These are phyloP conservation scores for Cutaneotrichosporon mucoides DNA, from an alignment of 1,284 basidiomycete genomes.

Conservation along the genomic window DNA sequence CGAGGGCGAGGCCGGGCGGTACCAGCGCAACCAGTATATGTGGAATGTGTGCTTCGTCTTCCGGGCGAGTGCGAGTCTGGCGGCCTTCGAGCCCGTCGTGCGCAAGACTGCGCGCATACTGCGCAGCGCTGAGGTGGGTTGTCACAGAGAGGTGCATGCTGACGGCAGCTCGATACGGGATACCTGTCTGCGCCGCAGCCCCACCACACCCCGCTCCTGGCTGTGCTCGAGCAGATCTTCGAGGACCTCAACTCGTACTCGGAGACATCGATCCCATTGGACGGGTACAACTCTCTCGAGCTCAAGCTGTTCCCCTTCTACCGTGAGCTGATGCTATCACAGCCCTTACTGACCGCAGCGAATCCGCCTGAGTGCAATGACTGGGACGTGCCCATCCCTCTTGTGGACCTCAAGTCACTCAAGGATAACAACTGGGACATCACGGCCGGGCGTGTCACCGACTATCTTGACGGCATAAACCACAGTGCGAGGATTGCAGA, in stretches of 20 bases:
- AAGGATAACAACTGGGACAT: slow-evolving; percentile 94
- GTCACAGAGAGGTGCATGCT: neutral
- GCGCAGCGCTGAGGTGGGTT: slow-evolving; percentile 74
- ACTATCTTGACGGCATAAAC: slow-evolving; percentile 20
- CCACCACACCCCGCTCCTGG: slow-evolving; percentile 64
- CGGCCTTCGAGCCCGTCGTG: slow-evolving; percentile 93
- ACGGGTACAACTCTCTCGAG: slow-evolving; percentile 85
- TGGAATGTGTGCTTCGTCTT: slow-evolving; percentile 98
- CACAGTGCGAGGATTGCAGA: slow-evolving; percentile 76
- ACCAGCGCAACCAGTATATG: slow-evolving; percentile 81
- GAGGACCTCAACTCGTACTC: slow-evolving; percentile 97
- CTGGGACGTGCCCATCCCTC: slow-evolving; percentile 91
- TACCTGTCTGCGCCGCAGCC: slow-evolving; percentile 76
- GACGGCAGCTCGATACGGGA: slow-evolving; percentile 71
- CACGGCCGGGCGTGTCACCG: slow-evolving; percentile 75
- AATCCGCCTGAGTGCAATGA: slow-evolving; percentile 86
- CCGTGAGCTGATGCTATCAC: slow-evolving; percentile 41
- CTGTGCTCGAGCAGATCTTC: slow-evolving; percentile 91
- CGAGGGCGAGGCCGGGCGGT: slow-evolving; percentile 54
- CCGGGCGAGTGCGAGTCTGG: slow-evolving; percentile 75
- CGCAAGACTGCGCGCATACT: slow-evolving; percentile 89
- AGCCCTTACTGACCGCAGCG: slow-evolving; percentile 42
- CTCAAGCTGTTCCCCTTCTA: slow-evolving; percentile 95
- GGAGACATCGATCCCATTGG: slow-evolving; percentile 84
- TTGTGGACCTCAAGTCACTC: slow-evolving; percentile 75